A percentile compares a stretch with the other conserved stretches of the same genome.
Evolutionary conservation across 164 flowering plant genomes (phyloP).

Genomic region (Litsea cubeba): DNA sequence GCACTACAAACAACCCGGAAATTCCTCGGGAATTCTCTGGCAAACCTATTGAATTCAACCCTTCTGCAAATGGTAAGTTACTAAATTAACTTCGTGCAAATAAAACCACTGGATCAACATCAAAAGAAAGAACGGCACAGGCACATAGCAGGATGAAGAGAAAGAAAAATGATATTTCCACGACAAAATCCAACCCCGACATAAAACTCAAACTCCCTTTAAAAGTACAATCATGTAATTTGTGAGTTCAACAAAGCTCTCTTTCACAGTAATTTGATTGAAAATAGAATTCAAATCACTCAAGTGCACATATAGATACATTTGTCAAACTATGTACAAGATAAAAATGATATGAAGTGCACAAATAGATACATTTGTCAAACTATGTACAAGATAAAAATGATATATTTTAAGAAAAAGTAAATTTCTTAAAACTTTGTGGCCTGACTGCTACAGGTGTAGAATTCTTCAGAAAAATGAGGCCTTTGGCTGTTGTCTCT

Average conservation of each 20-base stretch:
- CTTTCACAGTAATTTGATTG: background rate
- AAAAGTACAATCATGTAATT: background rate
- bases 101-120: background rate
- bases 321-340: background rate
- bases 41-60: slow-evolving; percentile 27
- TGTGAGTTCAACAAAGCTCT: background rate
- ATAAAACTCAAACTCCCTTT: background rate
- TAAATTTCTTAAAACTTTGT: no score
- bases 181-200: background rate
- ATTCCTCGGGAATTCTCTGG: slow-evolving; percentile 15
- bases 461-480: background rate
- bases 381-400: background rate
- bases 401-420: background rate
- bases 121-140: background rate
- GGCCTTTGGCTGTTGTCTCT: background rate
- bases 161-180: background rate
- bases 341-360: background rate
- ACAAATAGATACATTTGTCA: background rate
- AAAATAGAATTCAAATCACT: background rate
- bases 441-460: background rate
- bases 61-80: background rate
- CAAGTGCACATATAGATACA: background rate
- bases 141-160: background rate
- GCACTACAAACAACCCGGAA: slow-evolving; percentile 40
- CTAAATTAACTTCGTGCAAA: background rate